Evolutionary conservation across 352 stramenopile genomes (phyloP).

Genomic region (Blastocystis sp.): DNA sequence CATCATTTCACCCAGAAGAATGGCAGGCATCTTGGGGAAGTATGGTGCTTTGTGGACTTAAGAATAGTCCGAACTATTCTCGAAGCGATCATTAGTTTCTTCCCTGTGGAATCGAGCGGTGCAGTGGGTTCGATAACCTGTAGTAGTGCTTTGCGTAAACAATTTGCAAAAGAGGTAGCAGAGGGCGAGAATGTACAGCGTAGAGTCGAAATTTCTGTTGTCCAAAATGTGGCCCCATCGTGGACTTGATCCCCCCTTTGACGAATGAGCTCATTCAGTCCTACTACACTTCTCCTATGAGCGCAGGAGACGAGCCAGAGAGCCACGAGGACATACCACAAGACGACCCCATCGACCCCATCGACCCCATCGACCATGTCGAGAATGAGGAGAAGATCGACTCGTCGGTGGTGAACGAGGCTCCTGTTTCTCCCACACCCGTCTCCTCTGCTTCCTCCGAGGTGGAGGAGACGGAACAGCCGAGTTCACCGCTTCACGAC

Average conservation of each 20-base stretch:
- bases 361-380: neutral
- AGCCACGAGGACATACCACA: neutral
- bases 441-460: neutral
- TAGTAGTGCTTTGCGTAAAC: slow-evolving; percentile 27
- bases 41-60: neutral
- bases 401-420: neutral
- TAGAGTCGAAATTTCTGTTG: slow-evolving; percentile 30
- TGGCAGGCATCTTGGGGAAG: slow-evolving; percentile 61
- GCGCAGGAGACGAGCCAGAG: neutral
- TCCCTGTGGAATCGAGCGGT: slow-evolving; percentile 47
- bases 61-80: slow-evolving; percentile 60
- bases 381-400: neutral
- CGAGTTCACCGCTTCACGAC: neutral
- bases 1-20: slow-evolving; percentile 61
- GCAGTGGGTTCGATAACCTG: slow-evolving; percentile 43
- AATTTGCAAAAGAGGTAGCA: slow-evolving; percentile 42
- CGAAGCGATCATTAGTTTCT: slow-evolving; percentile 62
- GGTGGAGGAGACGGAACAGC: neutral
- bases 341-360: neutral
- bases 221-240: slow-evolving; percentile 22
- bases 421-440: neutral
- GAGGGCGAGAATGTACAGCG: neutral
- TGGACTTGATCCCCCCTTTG: slow-evolving; percentile 28
- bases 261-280: slow-evolving; percentile 21
- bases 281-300: slow-evolving; percentile 23